phyloP scores from a whole-genome alignment of 2,329 filamentous ascomycete genomes.

The Cladosporium cucumerinum region DNA sequence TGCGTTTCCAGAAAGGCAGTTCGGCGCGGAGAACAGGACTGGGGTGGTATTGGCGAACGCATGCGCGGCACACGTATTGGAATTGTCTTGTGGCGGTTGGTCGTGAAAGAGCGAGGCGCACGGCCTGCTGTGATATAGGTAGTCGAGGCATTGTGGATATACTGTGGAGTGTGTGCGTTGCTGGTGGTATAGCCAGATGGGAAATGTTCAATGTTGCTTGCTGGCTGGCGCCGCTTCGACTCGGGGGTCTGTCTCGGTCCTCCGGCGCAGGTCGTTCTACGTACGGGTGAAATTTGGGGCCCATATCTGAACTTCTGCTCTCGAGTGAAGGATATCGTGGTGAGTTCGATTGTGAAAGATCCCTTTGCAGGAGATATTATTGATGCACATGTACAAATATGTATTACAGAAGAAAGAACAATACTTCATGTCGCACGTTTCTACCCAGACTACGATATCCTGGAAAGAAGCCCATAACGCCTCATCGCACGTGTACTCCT shows the following conservation, averaged over 20 bases:
- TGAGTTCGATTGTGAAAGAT: too few relatives aligned
- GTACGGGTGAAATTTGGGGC: background rate
- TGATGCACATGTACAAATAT: background rate
- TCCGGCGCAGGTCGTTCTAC: too few relatives aligned
- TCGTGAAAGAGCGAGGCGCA: constrained; percentile 23
- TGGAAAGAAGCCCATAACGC: background rate
- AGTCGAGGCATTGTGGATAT: constrained; percentile 12
- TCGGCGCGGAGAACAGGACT: constrained; percentile 23
- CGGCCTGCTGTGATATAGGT: constrained; percentile 25
- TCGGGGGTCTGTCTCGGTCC: too few relatives aligned
- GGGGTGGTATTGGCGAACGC: constrained; percentile 30
- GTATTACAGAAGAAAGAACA: background rate
- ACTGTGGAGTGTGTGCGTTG: background rate
- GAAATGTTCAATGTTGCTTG: constrained; percentile 4
- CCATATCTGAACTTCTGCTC: background rate
- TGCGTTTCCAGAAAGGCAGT: constrained; percentile 26
- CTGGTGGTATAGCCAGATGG: background rate
- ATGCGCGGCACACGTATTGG: constrained; percentile 30
- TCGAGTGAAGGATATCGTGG: too few relatives aligned
- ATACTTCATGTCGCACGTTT: constrained; percentile 2
- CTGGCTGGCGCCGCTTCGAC: background rate
- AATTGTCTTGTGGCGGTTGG: constrained; percentile 16
- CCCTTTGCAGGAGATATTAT: background rate
- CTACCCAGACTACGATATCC: constrained; percentile 14
- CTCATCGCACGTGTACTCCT: background rate